Evolutionary conservation across 805 yeast genomes (phyloP).

Genomic region (Gaillardinia entomophila): DNA sequence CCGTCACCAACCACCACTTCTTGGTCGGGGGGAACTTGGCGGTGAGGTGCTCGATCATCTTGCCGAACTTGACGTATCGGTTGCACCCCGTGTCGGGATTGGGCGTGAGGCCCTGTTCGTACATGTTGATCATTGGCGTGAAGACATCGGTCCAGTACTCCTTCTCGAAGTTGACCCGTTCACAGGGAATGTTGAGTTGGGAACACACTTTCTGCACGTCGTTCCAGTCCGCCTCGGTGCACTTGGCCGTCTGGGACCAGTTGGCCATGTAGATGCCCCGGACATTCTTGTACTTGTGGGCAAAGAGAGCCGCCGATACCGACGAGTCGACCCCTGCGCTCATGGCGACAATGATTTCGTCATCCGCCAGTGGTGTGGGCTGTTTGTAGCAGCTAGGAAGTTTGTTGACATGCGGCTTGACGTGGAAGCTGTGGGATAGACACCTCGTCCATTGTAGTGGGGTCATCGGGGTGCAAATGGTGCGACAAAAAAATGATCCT

Average conservation of each 20-base stretch:
- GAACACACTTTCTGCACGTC: conserved; percentile 66
- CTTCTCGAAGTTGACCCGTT: conserved; percentile 74
- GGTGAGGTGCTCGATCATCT: conserved; percentile 52
- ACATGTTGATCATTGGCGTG: conserved; percentile 80
- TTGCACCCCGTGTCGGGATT: conserved; percentile 94
- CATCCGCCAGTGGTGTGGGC: conserved; percentile 43
- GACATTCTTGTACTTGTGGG: conserved; percentile 53
- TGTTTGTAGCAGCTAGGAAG: conserved; percentile 22
- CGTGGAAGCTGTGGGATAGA: background rate
- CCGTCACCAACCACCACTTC: conserved; percentile 85
- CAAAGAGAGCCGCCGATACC: conserved; percentile 68
- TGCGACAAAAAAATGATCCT: conserved; percentile 67
- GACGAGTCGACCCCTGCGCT: conserved; percentile 97
- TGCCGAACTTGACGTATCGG: conserved; percentile 80
- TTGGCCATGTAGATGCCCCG: conserved; percentile 90
- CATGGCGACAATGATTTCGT: conserved; percentile 80
- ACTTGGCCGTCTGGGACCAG: conserved; percentile 66
- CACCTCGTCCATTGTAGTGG: background rate
- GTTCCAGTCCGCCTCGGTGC: conserved; percentile 86
- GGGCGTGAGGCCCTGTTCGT: conserved; percentile 75
- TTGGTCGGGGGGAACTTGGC: conserved; percentile 6
- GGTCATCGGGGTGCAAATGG: too few relatives aligned
- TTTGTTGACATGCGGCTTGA: background rate
- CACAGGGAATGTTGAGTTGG: conserved; percentile 60
- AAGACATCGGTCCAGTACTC: conserved; percentile 94